Evolutionary conservation across 306 rosid species (phyloP), one percentile per base, ranked within the genome.

Genomic region (Castanopsis chinensis): DNA sequence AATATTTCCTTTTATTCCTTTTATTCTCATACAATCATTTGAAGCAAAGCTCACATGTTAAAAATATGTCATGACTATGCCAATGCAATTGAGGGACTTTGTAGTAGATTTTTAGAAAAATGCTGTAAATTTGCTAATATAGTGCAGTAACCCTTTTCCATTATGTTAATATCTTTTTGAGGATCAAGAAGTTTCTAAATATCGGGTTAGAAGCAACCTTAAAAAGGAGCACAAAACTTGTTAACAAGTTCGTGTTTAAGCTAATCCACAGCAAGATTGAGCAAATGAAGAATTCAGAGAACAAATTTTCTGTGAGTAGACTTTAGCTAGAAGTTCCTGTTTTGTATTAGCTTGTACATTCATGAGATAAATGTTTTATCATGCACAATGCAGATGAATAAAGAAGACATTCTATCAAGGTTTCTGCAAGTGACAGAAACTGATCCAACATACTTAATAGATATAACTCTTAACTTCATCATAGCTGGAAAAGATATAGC

Each of bases 401-500:
- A 83, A 77, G 90, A 75, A 57, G 97, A 92, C 74, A 89, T 89
- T 67, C 79, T 92, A n/a, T 90, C 97, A 49, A 88, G 93, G 81
- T 90, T 90, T 88, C 84, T 92, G 81, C 87, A 75, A 82, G 84
- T 25, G 71, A 72, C 74, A 43, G 85, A 52, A 57, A 69, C 45
- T 65, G 88, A 90, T 75, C 63, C 86, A 18, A 81, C 30, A 51
- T 88, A 86, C 81, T 79, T 92, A 1, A 80, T 89, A 69, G 96
- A 92, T 81, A 89, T 90, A 82, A 85, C 89, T 84, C 87, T 92
- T 5, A 90, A 86, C 81, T 77, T 90, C 63, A 72, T 92, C 7
- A 83, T 92, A 51, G 97, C 96, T 20, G 97, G 97, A 7, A 92
- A 86, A 86, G 97, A 90, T 76, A 92, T 93, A 25, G 83, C 93